Conservation (phyloP, 192 early-diverging fungal genomes). For the Physocladia obscura region DNA sequence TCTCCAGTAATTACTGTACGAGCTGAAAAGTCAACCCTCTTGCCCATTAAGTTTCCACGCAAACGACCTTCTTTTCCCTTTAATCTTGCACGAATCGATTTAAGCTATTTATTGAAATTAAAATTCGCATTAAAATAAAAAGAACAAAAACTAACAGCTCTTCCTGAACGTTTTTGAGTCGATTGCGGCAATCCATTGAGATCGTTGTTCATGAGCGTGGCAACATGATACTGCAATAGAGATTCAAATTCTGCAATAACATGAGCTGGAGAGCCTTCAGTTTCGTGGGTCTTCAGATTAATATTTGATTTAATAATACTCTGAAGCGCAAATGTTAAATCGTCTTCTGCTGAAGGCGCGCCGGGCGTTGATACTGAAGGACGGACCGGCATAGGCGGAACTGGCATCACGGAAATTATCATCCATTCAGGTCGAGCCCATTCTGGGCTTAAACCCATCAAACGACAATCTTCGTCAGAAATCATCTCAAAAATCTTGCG, state of each 20-base stretch:
- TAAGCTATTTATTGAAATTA: constrained; percentile 52
- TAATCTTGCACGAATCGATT: constrained; percentile 91
- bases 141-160: constrained; percentile 65
- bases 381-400: constrained; percentile 94
- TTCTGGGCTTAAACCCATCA: constrained; percentile 85
- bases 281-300: constrained; percentile 72
- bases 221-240: constrained; percentile 90
- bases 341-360: constrained; percentile 83
- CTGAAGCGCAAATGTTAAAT: constrained; percentile 92
- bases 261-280: constrained; percentile 85
- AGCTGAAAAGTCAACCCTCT: constrained; percentile 98
- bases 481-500: constrained; percentile 84
- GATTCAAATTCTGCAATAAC: constrained; percentile 85
- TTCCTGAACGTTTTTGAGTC: constrained; percentile 81
- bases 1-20: constrained; percentile 99
- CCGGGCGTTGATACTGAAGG: constrained; percentile 95
- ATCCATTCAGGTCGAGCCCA: constrained; percentile 99
- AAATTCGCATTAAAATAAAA: background rate
- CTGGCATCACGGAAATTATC: constrained; percentile 90
- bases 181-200: constrained; percentile 87
- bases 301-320: constrained; percentile 94
- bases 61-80: constrained; percentile 99
- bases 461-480: constrained; percentile 76
- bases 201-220: constrained; percentile 98
- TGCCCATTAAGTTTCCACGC: constrained; percentile 99